Evolutionary conservation across 345 rosid species (phyloP).

Genomic region (Acer campestre): DNA sequence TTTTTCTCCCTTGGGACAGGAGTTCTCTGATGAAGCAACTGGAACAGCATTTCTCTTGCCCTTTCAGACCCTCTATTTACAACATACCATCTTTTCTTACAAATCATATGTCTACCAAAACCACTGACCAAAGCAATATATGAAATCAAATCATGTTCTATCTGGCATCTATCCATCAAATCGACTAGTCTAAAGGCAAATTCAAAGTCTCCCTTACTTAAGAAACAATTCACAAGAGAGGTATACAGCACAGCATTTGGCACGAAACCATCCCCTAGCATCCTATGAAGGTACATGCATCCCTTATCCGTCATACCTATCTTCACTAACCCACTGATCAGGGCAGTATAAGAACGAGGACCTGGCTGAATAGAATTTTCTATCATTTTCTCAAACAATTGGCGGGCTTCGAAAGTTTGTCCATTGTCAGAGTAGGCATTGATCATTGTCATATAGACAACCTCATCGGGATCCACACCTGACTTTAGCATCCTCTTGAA

Average conservation of each 20-base stretch:
- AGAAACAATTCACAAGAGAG: conserved; percentile 51
- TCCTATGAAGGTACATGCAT: conserved; percentile 60
- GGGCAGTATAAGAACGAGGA: conserved; percentile 55
- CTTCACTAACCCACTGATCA: conserved; percentile 65
- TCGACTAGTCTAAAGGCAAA: conserved; percentile 54
- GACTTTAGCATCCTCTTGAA: conserved; percentile 61
- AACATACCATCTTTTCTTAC: conserved; percentile 31
- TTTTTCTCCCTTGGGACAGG: conserved; percentile 25
- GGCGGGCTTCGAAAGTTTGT: conserved; percentile 48
- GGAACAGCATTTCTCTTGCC: conserved; percentile 44
- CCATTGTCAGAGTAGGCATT: conserved; percentile 56
- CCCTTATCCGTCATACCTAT: conserved; percentile 53
- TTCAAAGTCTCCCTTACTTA: conserved; percentile 53
- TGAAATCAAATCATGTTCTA: conserved; percentile 41
- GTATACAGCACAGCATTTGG: conserved; percentile 60
- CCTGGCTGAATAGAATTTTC: conserved; percentile 46
- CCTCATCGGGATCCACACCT: conserved; percentile 71
- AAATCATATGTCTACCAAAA: conserved; percentile 36
- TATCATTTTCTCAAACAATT: conserved; percentile 59
- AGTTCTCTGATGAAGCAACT: conserved; percentile 41
- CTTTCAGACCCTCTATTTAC: conserved; percentile 31
- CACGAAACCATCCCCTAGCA: conserved; percentile 61
- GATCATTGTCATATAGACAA: conserved; percentile 68
- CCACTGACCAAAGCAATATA: conserved; percentile 52
- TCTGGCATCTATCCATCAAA: conserved; percentile 48